Evolutionary conservation across 345 rosid genomes (phyloP), one percentile per base, ranked within the genome.

Genomic region (Gossypium turneri): DNA sequence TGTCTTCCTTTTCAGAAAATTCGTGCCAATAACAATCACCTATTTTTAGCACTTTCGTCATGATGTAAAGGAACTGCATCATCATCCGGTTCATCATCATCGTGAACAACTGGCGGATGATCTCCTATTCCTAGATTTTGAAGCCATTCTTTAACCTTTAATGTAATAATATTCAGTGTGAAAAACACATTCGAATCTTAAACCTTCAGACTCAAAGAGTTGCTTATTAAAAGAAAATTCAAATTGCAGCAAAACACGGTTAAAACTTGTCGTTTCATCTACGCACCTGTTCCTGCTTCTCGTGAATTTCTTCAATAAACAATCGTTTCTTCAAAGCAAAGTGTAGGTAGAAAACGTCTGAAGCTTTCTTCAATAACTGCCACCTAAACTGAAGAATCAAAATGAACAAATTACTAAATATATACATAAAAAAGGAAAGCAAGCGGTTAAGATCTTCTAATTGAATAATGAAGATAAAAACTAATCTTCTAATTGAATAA

Each of bases 121-220:
- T 94, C 98, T 80, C 95, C 98, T 51, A 94, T 88, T 90, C 98
- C 98, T 84, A 94, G 95, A 91, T 92, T 92, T 90, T 92, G 97
- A 86, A 94, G 98, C 98, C 98, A 94, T 83, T 92, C 98, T 94
- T 91, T 94, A 88, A 94, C 98, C 98, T 94, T 91, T 83, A 79
- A 89, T 80, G 76, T 79, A 82, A 82, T 78, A 83, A 82, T 75
- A 76, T 78, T 79, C 78, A 84, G 87, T 34, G 85, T 58, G 20
- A 82, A 82, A 81, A 81, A 48, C 62, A 82, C 75, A 86, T 87
- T 85, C 88, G 84, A 84, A 79, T 76, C 76, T 80, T 56, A 75
- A 65, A 74, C 70, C 58, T 53, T 80, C 76, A 47, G 72, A 84
- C 79, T 52, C 17, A 72, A 16, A 72, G 73, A 55, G 43, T 44